Base-by-base conservation (phyloP, 2,329 filamentous ascomycete species). In the Xylariales sp. region DNA sequence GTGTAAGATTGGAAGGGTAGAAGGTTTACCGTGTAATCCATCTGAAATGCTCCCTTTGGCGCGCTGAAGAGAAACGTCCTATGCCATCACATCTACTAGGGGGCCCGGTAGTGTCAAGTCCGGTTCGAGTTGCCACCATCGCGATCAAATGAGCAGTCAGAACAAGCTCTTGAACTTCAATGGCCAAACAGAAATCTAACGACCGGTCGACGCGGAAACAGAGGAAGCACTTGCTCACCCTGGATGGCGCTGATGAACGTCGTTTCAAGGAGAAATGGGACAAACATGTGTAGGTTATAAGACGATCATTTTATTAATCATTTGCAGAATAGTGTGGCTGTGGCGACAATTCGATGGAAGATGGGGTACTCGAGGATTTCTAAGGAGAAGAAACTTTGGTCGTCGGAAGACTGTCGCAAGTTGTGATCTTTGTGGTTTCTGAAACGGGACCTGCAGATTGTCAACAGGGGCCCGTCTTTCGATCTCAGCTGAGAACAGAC, bases 371-470 rank as follows among this genome's bases (percentile, higher is more conserved):
- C n/a, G n/a, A n/a, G n/a, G n/a, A n/a, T n/a, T n/a, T n/a, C n/a
- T n/a, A n/a, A n/a, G n/a, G 38, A 18, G 11, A 10, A 19, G 27
- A 40, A 40, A 40, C 38, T 7, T 24, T 11, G 11, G n/a, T 27
- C 19, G 38, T 40, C 38, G 38, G 8, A 22, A 31, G 20, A 32
- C 19, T 40, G 38, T 40, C 38, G 38, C 38, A 40, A 24, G 19
- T 40, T 16, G 28, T 40, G 28, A 14, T 21, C 20, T 33, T 40
- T 33, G 18, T 19, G 20, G 24, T 24, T n/a, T 19, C 38, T 40
- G 29, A 40, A 22, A 31, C 29, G 14, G 28, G 14, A 19, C 11
- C 31, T 19, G 31, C 5, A 14, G n/a, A 2, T 11, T n/a, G 31
- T 19, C 11, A 18, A 18, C n/a, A 18, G n/a, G 12, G 31, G 14